Evolutionary conservation across 1,139 yeast species (phyloP).

Genomic region (Pichia sp.): DNA sequence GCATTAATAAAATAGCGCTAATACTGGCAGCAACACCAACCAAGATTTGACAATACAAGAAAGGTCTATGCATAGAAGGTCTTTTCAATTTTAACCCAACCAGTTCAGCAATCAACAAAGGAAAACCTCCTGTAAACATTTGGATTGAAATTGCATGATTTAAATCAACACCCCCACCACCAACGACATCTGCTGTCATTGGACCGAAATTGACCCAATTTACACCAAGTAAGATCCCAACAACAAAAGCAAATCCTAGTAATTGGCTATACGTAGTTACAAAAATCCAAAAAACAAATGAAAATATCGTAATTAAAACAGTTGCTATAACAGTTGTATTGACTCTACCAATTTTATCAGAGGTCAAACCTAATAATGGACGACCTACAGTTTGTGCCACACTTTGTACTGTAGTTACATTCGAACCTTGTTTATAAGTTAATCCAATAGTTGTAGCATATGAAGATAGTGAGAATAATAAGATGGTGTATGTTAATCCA

Average conservation of each 20-base stretch:
- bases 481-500: slow-evolving; percentile 43
- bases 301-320: slow-evolving; percentile 28
- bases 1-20: slow-evolving; percentile 31
- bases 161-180: slow-evolving; percentile 31
- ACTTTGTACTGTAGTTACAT: slow-evolving; percentile 55
- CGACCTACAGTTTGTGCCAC: slow-evolving; percentile 63
- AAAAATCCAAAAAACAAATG: slow-evolving; percentile 46
- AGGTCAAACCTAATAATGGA: slow-evolving; percentile 52
- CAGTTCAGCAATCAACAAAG: slow-evolving; percentile 37
- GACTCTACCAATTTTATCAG: slow-evolving; percentile 54
- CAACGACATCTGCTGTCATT: slow-evolving; percentile 47
- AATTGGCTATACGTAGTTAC: slow-evolving; percentile 46
- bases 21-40: slow-evolving; percentile 45
- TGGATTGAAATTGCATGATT: slow-evolving; percentile 32
- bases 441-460: slow-evolving; percentile 59
- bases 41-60: slow-evolving; percentile 53
- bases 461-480: slow-evolving; percentile 56
- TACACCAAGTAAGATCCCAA: slow-evolving; percentile 56
- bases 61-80: slow-evolving; percentile 37
- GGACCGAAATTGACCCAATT: slow-evolving; percentile 60
- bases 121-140: slow-evolving; percentile 29
- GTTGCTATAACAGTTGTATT: slow-evolving; percentile 40
- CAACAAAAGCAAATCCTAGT: slow-evolving; percentile 45
- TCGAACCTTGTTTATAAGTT: slow-evolving; percentile 48
- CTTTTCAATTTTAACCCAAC: slow-evolving; percentile 41